These are phyloP conservation scores for Salix koriyanagi DNA, from an alignment of 345 rosid genomes.

Conservation along the genomic window DNA sequence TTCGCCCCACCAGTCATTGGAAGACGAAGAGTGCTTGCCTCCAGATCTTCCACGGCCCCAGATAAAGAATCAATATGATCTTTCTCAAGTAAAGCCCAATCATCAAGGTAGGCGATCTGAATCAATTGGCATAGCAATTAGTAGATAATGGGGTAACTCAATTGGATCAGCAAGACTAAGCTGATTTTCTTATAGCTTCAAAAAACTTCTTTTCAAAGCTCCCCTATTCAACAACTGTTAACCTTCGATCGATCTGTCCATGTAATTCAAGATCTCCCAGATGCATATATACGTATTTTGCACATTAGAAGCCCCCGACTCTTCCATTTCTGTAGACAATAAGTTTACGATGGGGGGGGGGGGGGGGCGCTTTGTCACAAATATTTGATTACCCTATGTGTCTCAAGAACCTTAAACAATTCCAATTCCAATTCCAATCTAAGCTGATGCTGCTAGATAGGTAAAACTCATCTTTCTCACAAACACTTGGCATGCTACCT, in stretches of 20 bases:
- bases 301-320: not conserved
- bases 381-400: not conserved
- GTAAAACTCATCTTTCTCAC: not conserved
- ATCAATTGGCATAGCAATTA: conserved; percentile 21
- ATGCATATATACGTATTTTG: not conserved
- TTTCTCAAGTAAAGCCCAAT: conserved; percentile 80
- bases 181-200: not conserved
- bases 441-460: not conserved
- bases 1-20: conserved; percentile 87
- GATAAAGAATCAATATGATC: conserved; percentile 71
- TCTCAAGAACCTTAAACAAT: not conserved
- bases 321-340: not conserved
- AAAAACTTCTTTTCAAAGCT: not conserved
- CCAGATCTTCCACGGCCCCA: conserved; percentile 78
- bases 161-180: not conserved
- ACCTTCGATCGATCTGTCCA: not conserved
- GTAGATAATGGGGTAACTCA: conserved; percentile 16
- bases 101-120: conserved; percentile 74
- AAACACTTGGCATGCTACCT: not conserved
- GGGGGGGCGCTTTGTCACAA: not conserved
- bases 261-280: not conserved
- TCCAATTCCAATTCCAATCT: too few species aligned
- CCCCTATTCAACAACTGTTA: not conserved
- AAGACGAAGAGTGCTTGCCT: conserved; percentile 85
- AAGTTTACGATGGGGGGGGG: not conserved